Base-by-base conservation (phyloP, 495 filamentous ascomycete genomes). In the Geoglossum glabrum region DNA sequence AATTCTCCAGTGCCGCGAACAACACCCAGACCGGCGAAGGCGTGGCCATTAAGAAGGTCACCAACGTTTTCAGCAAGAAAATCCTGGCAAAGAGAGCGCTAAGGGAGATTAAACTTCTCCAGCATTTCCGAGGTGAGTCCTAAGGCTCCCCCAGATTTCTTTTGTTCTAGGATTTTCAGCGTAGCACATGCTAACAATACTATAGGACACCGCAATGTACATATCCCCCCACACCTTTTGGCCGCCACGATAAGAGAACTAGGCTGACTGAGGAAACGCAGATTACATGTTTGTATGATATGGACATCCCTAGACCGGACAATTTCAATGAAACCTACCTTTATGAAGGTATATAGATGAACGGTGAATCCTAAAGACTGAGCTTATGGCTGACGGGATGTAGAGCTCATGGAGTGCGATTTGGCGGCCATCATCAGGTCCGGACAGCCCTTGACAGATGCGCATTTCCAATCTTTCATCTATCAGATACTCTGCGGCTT, bases 31-130 rank as follows among this genome's bases (percentile, higher is more conserved):
- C 87, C 15, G 82, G 82, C 64, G 92, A 98, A 67, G 92, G 92
- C n/a, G 90, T 98, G 57, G 92, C 92, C 59, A 87, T 98, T 73
- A 98, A 98, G 75, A 98, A 98, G 70, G 87, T 98, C 66, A 98
- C 92, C 71, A 98, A 98, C 84, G 93, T 98, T 60, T 97, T 98
- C 76, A 95, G 89, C 79, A 98, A 98, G 75, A 97, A 97, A 81
- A 98, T 98, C 63, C 75, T 98, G 59, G 92, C 92, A 60, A 98
- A 98, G 78, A 86, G 92, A 62, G 92, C 93, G 56, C 71, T 98
- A 74, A 80, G 93, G 69, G 92, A 98, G 73, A 96, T 98, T 70
- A 98, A 98, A 78, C 79, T 98, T 59, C 77, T 98, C 59, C 93
- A 96, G 74, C 92, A 98, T 67, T 98, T 98, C 76, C 73, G 92